phyloP scores from a whole-genome alignment of 2,329 filamentous ascomycete genomes.

The Fusarium sp. region DNA sequence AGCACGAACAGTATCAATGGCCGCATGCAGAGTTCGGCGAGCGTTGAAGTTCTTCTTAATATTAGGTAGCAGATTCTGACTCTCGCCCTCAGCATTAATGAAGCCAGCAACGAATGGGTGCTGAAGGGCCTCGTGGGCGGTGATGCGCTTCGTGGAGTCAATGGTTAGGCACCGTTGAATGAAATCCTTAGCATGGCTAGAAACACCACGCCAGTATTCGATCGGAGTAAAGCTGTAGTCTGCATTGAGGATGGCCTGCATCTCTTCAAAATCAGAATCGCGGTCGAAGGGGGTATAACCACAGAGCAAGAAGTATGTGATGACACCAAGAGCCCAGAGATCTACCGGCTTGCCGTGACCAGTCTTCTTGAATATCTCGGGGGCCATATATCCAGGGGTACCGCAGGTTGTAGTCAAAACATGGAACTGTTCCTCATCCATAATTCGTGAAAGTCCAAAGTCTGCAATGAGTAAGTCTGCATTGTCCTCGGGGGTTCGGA shows the following conservation, averaged over 20 bases:
- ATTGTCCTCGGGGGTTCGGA: slow-evolving; percentile 97
- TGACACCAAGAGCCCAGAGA: slow-evolving; percentile 97
- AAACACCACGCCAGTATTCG: slow-evolving; percentile 97
- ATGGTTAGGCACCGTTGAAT: slow-evolving; percentile 92
- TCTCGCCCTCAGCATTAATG: slow-evolving; percentile 59
- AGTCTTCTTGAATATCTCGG: slow-evolving; percentile 98
- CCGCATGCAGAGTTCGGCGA: slow-evolving; percentile 74
- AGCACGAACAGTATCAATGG: slow-evolving; percentile 77
- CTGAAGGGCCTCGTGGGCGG: slow-evolving; percentile 81
- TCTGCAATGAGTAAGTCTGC: slow-evolving; percentile 97
- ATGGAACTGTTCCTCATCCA: slow-evolving; percentile 99
- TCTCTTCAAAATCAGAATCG: slow-evolving; percentile 97
- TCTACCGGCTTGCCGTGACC: slow-evolving; percentile 98
- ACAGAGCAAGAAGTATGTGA: slow-evolving; percentile 98
- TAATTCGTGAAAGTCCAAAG: slow-evolving; percentile 94
- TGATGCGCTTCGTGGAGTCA: slow-evolving; percentile 88
- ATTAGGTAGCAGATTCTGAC: slow-evolving; percentile 73
- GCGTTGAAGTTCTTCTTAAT: slow-evolving; percentile 83
- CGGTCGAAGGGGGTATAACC: slow-evolving; percentile 98
- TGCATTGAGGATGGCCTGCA: slow-evolving; percentile 97
- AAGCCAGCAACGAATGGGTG: slow-evolving; percentile 73
- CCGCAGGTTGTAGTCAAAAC: slow-evolving; percentile 97
- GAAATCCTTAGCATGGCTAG: slow-evolving; percentile 86
- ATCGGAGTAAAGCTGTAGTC: slow-evolving; percentile 95
- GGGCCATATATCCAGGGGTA: slow-evolving; percentile 98